These are phyloP conservation scores for Phyllosticta ampelicida DNA, from an alignment of 2,329 filamentous ascomycete genomes.

Conservation along the genomic window DNA sequence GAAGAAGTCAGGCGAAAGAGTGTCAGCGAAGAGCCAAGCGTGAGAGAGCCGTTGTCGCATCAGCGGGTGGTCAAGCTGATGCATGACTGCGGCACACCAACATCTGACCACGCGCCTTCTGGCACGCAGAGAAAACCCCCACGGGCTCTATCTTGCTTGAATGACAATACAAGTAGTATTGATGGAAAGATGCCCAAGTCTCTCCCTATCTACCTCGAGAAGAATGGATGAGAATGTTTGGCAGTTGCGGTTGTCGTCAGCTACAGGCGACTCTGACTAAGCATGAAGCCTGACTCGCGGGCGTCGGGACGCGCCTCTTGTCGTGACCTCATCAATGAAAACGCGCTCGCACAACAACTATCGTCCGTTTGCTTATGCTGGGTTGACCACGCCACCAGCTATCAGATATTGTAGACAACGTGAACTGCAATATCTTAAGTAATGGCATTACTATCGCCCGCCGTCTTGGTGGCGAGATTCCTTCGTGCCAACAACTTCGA, in stretches of 20 bases:
- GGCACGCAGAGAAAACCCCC: not conserved
- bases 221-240: not conserved
- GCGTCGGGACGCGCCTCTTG: not conserved
- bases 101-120: not conserved
- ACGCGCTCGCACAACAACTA: not conserved
- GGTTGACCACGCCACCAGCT: not conserved
- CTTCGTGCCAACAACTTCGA: conserved; percentile 30
- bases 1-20: not conserved
- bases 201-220: not conserved
- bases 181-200: not conserved
- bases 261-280: not conserved
- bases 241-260: not conserved
- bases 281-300: not conserved
- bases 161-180: not conserved
- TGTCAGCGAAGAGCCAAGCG: not conserved
- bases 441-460: conserved; percentile 23
- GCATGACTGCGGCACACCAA: not conserved
- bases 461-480: conserved; percentile 33
- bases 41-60: not conserved
- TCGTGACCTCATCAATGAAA: not conserved
- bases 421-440: no score
- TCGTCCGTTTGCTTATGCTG: no score
- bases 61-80: not conserved
- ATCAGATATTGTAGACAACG: not conserved
- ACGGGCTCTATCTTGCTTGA: not conserved